Conservation (phyloP, 495 filamentous ascomycete genomes). For the Penicillium mononematosum region DNA sequence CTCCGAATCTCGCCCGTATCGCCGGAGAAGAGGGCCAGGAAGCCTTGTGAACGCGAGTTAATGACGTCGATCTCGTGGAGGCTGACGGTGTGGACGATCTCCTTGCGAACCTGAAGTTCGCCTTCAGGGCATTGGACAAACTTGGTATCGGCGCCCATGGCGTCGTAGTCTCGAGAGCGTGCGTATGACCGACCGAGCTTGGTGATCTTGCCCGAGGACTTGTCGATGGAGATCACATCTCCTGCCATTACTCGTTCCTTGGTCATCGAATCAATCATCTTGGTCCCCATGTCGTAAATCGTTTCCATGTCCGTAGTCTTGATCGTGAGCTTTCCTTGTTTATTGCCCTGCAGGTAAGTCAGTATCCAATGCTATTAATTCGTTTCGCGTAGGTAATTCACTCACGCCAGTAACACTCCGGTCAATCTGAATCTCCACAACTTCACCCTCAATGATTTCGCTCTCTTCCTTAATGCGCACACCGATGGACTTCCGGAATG, state of each 20-base stretch:
- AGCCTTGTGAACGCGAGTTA: slow-evolving; percentile 96
- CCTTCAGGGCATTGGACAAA: slow-evolving; percentile 98
- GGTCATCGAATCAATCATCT: slow-evolving; percentile 99
- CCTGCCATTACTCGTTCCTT: slow-evolving; percentile 98
- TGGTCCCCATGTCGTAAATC: slow-evolving; percentile 97
- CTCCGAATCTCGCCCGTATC: slow-evolving; percentile 98
- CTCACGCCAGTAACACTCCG: slow-evolving; percentile 87
- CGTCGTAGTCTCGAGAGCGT: slow-evolving; percentile 94
- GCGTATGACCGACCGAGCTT: slow-evolving; percentile 94
- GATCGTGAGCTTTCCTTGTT: slow-evolving; percentile 98
- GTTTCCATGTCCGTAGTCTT: slow-evolving; percentile 99
- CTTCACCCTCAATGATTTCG: slow-evolving; percentile 98
- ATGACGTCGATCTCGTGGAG: slow-evolving; percentile 99
- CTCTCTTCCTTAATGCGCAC: slow-evolving; percentile 97
- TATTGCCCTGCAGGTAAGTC: slow-evolving; percentile 60
- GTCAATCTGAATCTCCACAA: slow-evolving; percentile 99
- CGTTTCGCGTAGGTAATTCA: not conserved
- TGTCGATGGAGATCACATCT: slow-evolving; percentile 97
- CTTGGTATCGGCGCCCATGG: slow-evolving; percentile 97
- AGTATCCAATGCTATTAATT: slow-evolving; percentile 16
- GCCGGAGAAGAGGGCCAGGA: slow-evolving; percentile 92
- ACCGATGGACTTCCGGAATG: slow-evolving; percentile 95
- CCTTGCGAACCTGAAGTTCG: slow-evolving; percentile 94
- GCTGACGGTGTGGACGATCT: slow-evolving; percentile 93
- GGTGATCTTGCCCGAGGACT: slow-evolving; percentile 94